Conservation (phyloP, 225 moss, liverwort and hornwort species). For the Thuidium tamariscinum region DNA sequence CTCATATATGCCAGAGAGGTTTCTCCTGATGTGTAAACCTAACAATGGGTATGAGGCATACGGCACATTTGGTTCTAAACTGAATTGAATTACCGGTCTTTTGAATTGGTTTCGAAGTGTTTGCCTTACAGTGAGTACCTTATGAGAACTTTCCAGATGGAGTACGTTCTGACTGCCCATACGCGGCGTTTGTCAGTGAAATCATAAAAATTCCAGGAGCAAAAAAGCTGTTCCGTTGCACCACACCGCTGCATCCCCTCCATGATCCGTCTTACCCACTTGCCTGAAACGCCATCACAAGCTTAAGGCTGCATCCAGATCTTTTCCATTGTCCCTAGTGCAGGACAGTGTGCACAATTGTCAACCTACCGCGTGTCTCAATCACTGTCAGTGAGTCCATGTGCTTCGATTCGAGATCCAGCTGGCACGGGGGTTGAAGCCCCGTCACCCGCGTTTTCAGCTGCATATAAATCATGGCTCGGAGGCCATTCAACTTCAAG, state of each 20-base stretch:
- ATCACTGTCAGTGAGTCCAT: background rate
- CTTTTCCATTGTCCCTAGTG: background rate
- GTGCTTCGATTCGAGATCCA: background rate
- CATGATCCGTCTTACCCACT: background rate
- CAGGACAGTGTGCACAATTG: background rate
- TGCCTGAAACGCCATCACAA: background rate
- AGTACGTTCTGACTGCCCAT: background rate
- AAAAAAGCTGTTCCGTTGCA: background rate
- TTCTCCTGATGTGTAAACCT: background rate
- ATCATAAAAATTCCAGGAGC: background rate
- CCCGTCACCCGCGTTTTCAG: background rate
- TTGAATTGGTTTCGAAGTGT: background rate
- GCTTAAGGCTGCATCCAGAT: background rate
- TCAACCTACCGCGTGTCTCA: background rate
- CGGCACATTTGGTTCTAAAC: background rate
- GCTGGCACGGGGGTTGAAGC: background rate
- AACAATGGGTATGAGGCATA: background rate
- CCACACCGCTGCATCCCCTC: background rate
- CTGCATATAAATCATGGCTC: background rate
- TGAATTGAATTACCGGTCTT: background rate
- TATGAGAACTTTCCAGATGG: too few species aligned
- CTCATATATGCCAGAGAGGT: background rate
- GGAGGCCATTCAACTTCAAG: background rate
- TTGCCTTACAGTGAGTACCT: background rate
- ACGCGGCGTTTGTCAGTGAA: background rate